Conservation (phyloP, 1,284 basidiomycete species). For the Salmacisia buchloeana region DNA sequence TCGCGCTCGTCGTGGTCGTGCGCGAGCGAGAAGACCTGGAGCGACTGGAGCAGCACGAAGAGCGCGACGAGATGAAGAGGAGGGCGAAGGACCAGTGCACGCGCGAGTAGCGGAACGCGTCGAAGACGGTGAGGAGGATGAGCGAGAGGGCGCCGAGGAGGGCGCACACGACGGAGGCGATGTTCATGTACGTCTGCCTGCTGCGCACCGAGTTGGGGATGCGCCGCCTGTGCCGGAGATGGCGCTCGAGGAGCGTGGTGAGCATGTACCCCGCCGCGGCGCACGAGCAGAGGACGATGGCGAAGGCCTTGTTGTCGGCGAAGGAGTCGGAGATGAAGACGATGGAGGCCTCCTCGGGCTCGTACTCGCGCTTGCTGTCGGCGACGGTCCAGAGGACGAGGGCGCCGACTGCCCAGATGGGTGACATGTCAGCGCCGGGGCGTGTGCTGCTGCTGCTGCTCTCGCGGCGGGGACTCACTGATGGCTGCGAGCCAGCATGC, state of each 20-base stretch:
- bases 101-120: constrained; percentile 52
- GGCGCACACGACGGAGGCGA: constrained; percentile 53
- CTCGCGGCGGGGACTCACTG: background rate
- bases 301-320: constrained; percentile 46
- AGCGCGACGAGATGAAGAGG: constrained; percentile 56
- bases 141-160: constrained; percentile 52
- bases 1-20: constrained; percentile 52
- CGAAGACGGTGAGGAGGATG: constrained; percentile 52
- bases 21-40: constrained; percentile 52
- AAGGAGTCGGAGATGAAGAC: constrained; percentile 56
- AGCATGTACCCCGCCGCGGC: constrained; percentile 47
- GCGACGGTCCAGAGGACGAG: constrained; percentile 50
- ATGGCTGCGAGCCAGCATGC: constrained; percentile 5
- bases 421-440: background rate
- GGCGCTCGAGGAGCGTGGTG: constrained; percentile 54
- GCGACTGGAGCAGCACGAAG: constrained; percentile 55
- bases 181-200: constrained; percentile 51
- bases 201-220: constrained; percentile 54
- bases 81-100: constrained; percentile 56
- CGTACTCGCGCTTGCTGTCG: constrained; percentile 51
- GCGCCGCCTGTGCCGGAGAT: constrained; percentile 54
- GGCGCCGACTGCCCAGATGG: no score
- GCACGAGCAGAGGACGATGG: constrained; percentile 35
- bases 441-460: background rate
- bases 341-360: constrained; percentile 48